Percentiles rank a stretch among this genome's conserved stretches.
Conservation (phyloP, 441 rosid genomes). For the Gossypium gossypioides region DNA sequence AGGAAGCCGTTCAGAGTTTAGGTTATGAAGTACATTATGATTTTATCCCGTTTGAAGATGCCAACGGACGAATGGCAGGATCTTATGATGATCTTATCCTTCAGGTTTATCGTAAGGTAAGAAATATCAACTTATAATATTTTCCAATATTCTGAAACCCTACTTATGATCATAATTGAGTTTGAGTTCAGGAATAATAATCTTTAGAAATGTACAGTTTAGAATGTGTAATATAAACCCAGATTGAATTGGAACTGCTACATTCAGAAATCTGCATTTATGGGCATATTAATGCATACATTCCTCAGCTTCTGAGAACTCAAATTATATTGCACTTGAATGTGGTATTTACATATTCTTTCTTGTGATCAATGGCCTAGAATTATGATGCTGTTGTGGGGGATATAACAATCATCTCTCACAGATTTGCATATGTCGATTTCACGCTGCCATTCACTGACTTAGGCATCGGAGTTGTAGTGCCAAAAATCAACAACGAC, state of each 20-base stretch:
- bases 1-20: conserved; percentile 16
- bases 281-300: neutral
- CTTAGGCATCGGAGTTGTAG: conserved; percentile 38
- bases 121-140: neutral
- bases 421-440: conserved; percentile 21
- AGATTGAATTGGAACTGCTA: too few species aligned
- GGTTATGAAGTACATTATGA: conserved; percentile 19
- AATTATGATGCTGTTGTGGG: conserved; percentile 36
- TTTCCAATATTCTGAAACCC: too few species aligned
- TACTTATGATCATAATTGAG: too few species aligned
- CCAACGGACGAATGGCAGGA: conserved; percentile 8
- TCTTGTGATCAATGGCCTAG: conserved; percentile 13
- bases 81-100: conserved; percentile 19
- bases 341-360: neutral
- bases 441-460: conserved; percentile 44
- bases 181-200: too few species aligned
- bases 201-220: too few species aligned
- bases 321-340: neutral
- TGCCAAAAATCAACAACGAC: conserved; percentile 19
- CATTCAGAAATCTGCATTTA: too few species aligned
- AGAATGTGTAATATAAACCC: too few species aligned
- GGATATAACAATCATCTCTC: conserved; percentile 30
- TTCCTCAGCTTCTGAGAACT: neutral
- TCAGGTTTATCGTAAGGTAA: conserved; percentile 20
- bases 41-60: conserved; percentile 23